Evolutionary conservation across 768 basidiomycete genomes (phyloP).

Genomic region (Pisolithus tinctorius): DNA sequence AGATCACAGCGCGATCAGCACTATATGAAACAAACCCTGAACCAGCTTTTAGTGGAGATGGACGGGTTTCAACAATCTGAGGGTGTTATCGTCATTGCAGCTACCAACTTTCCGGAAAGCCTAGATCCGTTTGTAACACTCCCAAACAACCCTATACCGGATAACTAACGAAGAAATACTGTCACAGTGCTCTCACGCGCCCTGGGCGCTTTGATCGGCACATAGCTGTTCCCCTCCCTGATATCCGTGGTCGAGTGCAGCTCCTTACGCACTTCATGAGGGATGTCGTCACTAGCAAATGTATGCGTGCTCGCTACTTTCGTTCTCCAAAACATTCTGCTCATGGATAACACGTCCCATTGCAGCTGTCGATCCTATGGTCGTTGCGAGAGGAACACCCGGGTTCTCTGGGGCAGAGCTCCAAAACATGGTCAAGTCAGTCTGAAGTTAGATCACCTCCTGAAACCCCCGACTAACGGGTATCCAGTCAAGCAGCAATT

Average conservation of each 20-base stretch:
- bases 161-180: conserved; percentile 8
- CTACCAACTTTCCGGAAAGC: conserved; percentile 96
- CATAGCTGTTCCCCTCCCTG: conserved; percentile 90
- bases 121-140: conserved; percentile 67
- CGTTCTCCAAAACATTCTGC: not conserved
- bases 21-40: conserved; percentile 91
- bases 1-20: conserved; percentile 79
- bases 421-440: conserved; percentile 94
- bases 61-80: conserved; percentile 94
- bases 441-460: conserved; percentile 9
- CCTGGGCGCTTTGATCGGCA: conserved; percentile 95
- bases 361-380: conserved; percentile 73
- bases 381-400: conserved; percentile 89
- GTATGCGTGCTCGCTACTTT: conserved; percentile 27
- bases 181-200: conserved; percentile 77
- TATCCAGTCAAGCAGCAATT: conserved; percentile 76
- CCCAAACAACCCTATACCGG: conserved; percentile 1
- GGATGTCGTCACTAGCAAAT: conserved; percentile 56
- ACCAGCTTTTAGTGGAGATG: conserved; percentile 94
- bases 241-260: conserved; percentile 88
- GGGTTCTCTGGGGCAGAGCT: conserved; percentile 97
- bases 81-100: conserved; percentile 92
- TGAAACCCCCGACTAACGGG: not conserved
- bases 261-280: conserved; percentile 91
- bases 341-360: not conserved